Conservation (phyloP, 805 yeast species). For the Saturnispora gosingensis region DNA sequence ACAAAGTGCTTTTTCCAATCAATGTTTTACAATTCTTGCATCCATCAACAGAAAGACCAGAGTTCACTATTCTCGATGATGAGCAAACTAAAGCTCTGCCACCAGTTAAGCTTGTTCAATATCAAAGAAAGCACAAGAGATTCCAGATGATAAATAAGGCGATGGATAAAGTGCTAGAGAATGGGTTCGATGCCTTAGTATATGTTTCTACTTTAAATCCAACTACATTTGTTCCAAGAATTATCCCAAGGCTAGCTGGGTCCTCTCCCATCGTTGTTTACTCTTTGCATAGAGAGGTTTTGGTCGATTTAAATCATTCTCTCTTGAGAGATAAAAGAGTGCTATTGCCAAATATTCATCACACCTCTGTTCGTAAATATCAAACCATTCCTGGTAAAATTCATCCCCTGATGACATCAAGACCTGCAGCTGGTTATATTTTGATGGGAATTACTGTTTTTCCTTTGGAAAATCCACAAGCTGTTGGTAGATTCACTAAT, state of each 20-base stretch:
- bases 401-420: constrained; percentile 91
- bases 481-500: constrained; percentile 57
- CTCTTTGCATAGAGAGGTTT: constrained; percentile 68
- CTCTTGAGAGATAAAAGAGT: constrained; percentile 59
- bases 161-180: constrained; percentile 39
- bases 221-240: constrained; percentile 49
- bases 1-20: constrained; percentile 40
- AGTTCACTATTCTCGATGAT: constrained; percentile 35
- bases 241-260: constrained; percentile 65
- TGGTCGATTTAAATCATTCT: constrained; percentile 66
- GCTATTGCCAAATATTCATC: constrained; percentile 74
- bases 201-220: constrained; percentile 66
- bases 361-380: constrained; percentile 73
- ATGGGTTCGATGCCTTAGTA: constrained; percentile 66
- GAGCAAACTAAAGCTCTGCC: constrained; percentile 49
- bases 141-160: constrained; percentile 41
- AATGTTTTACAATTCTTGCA: constrained; percentile 74
- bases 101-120: constrained; percentile 53
- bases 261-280: constrained; percentile 82
- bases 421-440: constrained; percentile 87
- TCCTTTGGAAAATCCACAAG: constrained; percentile 56
- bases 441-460: constrained; percentile 70
- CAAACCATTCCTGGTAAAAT: constrained; percentile 91
- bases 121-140: constrained; percentile 54
- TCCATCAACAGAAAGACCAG: constrained; percentile 52